Base-by-base conservation (phyloP, 73 alveolate species). In the Stentor roeselii region DNA sequence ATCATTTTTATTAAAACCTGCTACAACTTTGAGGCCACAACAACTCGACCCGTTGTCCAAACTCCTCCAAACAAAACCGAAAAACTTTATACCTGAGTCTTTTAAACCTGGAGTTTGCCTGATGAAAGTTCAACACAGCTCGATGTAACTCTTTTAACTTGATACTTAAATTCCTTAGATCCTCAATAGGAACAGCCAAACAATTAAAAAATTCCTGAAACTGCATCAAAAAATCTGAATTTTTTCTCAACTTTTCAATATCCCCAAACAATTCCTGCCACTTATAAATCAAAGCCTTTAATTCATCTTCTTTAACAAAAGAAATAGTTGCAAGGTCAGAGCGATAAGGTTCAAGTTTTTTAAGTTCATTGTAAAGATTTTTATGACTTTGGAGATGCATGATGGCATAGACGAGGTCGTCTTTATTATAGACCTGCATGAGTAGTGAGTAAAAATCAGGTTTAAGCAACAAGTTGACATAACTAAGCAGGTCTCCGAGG, bases 351-450 rank as follows among this genome's bases (percentile, higher is more conserved):
- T 67, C 80, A 27, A 27, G n/a, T 40, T 67, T 67, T 67, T 32
- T 67, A 27, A 67, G 80, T 40, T 67, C 80, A 21, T 21, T 21
- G 2, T 27, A 11, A 21, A 67, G 42, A 21, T 27, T 21, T 67
- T 32, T 67, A 15, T 67, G 80, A 40, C 80, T 67, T 67, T 67
- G 80, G n/a, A 67, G 80, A 67, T 67, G 80, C 42, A 67, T 21
- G n/a, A 67, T 21, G 14, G 80, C 80, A 11, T 67, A 32, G 34
- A 67, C 37, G 1, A 67, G 37, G 42, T 67, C 80, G 42, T 67
- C 80, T 21, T 21, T 67, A 34, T 67, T 67, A 2, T 32, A 67
- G 27, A 67, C 11, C 1, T 67, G 42, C 15, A 21, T 31, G 36
- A 76, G 59, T 67, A 76, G 39, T 36, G 32, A 31, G 60, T 21